phyloP scores from a whole-genome alignment of 2,329 filamentous ascomycete genomes.

The Polychaeton citri region DNA sequence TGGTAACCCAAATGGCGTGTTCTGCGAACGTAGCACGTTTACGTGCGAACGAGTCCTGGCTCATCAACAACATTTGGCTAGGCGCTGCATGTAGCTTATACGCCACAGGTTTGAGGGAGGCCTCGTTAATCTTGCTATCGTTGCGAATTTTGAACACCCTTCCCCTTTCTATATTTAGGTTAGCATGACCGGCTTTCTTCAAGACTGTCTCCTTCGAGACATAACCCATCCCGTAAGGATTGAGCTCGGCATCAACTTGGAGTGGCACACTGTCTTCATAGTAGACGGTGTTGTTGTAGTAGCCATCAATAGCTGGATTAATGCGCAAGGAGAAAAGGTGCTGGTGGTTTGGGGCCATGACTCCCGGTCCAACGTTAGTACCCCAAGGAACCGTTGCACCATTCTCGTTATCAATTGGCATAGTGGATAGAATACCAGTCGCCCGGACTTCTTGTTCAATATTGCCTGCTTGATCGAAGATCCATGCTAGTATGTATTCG shows the following conservation, averaged over 20 bases:
- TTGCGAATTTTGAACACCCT: conserved; percentile 43
- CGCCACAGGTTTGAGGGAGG: conserved; percentile 33
- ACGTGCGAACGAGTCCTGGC: conserved; percentile 41
- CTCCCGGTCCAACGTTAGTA: conserved; percentile 44
- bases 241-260: conserved; percentile 32
- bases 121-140: conserved; percentile 29
- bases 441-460: conserved; percentile 50
- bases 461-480: conserved; percentile 50
- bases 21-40: conserved; percentile 36
- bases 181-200: conserved; percentile 37
- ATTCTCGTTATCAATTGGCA: conserved; percentile 14
- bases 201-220: conserved; percentile 33
- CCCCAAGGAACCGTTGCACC: conserved; percentile 42
- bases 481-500: conserved; percentile 54
- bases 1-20: conserved; percentile 42
- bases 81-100: conserved; percentile 37
- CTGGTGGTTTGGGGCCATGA: conserved; percentile 53
- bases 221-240: conserved; percentile 43
- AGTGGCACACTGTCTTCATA: conserved; percentile 41
- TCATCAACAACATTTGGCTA: conserved; percentile 38
- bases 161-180: conserved; percentile 37
- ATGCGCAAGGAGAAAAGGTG: conserved; percentile 51
- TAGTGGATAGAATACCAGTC: conserved; percentile 50
- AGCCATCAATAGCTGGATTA: conserved; percentile 47
- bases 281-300: conserved; percentile 39